Conservation (phyloP, 1,284 basidiomycete genomes). For the Microbotryomycetes sp. region DNA sequence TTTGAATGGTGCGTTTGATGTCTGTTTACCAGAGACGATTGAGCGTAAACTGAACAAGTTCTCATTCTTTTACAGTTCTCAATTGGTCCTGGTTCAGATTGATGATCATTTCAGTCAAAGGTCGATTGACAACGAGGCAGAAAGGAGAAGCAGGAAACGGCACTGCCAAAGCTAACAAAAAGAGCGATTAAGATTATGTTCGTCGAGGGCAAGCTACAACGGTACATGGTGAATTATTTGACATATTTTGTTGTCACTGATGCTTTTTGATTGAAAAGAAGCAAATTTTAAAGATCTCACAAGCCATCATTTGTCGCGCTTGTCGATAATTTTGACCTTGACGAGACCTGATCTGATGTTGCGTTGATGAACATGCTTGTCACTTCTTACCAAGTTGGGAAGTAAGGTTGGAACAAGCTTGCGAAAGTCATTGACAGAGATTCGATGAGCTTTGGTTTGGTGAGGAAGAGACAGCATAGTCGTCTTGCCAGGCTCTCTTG, state of each 20-base stretch:
- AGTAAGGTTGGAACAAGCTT: not conserved
- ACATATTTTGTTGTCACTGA: no score
- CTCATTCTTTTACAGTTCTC: not conserved
- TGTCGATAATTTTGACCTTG: not conserved
- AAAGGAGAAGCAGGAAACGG: not conserved
- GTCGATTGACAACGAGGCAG: not conserved
- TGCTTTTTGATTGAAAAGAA: no score
- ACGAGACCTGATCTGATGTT: not conserved
- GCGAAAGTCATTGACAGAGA: not conserved
- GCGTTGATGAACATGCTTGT: not conserved
- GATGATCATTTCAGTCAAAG: slow-evolving; percentile 3
- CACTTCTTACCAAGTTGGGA: not conserved
- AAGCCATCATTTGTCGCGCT: no score
- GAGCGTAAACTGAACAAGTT: not conserved
- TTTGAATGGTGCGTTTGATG: not conserved
- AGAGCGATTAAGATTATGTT: no score
- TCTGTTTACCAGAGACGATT: not conserved
- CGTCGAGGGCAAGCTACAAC: no score
- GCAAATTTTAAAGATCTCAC: no score
- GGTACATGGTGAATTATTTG: no score
- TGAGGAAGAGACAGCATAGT: no score
- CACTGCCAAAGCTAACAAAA: not conserved
- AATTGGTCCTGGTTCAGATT: slow-evolving; percentile 7
- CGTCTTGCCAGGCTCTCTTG: no score
- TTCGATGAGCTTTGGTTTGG: not conserved